phyloP scores from a whole-genome alignment of 192 early-diverging fungal species.

The Coemansia sp. region DNA sequence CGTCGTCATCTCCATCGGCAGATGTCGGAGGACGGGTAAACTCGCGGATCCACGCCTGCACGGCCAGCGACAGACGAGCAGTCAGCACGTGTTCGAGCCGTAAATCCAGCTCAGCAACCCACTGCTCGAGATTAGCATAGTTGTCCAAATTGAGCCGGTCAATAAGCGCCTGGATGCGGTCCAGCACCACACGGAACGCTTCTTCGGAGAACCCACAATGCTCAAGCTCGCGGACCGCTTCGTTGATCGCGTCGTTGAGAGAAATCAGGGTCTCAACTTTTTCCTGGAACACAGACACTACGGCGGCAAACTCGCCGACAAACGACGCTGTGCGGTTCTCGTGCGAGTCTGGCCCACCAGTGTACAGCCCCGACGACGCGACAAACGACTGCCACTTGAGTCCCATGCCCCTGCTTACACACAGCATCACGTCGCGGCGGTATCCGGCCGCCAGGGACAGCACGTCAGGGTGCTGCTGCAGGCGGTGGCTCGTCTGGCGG shows the following conservation, averaged over 20 bases:
- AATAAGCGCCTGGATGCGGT: constrained; percentile 85
- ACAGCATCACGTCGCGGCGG: constrained; percentile 87
- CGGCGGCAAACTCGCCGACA: constrained; percentile 90
- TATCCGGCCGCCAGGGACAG: constrained; percentile 86
- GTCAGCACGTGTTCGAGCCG: constrained; percentile 77
- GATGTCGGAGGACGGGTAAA: constrained; percentile 62
- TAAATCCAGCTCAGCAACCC: constrained; percentile 81
- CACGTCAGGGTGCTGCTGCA: constrained; percentile 75
- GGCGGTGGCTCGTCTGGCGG: constrained; percentile 75
- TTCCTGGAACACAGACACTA: constrained; percentile 92
- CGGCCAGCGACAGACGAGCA: constrained; percentile 70
- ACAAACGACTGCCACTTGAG: constrained; percentile 96
- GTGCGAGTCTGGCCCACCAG: constrained; percentile 55
- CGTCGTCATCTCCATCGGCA: constrained; percentile 47
- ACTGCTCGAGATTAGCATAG: constrained; percentile 90
- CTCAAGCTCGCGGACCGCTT: constrained; percentile 79
- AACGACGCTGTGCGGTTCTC: constrained; percentile 89
- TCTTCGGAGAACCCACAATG: constrained; percentile 73
- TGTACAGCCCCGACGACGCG: constrained; percentile 53
- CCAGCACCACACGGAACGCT: constrained; percentile 68
- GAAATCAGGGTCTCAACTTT: constrained; percentile 83
- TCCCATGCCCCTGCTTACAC: constrained; percentile 73
- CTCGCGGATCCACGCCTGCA: constrained; percentile 71
- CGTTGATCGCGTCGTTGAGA: constrained; percentile 80
- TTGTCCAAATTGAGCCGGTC: constrained; percentile 91